Conservation (phyloP, 1,284 basidiomycete species). For the Rhodofomes roseus region DNA sequence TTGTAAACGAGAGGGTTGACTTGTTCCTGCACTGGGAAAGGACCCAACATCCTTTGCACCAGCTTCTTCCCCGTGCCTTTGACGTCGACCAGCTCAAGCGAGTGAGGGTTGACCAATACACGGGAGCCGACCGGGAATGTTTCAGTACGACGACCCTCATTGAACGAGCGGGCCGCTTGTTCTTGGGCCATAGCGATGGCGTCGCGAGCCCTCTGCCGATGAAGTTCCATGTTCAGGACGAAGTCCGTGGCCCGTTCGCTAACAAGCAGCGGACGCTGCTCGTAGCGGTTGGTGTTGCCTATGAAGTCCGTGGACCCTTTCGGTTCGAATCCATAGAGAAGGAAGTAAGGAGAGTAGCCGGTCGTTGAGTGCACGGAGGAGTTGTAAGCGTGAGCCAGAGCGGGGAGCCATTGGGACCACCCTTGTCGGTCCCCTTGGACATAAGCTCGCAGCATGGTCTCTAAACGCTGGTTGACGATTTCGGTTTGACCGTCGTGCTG, state of each 20-base stretch:
- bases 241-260: too few relatives aligned
- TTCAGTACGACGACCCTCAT: conserved; percentile 8
- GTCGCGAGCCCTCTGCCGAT: too few relatives aligned
- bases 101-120: conserved; percentile 31
- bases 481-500: conserved; percentile 21
- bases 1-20: conserved; percentile 26
- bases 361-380: too few relatives aligned
- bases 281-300: too few relatives aligned
- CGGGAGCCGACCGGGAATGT: conserved; percentile 22
- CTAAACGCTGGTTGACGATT: conserved; percentile 14
- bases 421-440: not conserved
- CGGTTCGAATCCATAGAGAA: not conserved
- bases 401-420: not conserved
- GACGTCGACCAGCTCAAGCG: too few relatives aligned
- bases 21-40: conserved; percentile 28
- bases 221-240: too few relatives aligned
- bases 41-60: conserved; percentile 27
- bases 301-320: not conserved
- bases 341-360: not conserved
- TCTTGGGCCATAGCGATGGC: too few relatives aligned
- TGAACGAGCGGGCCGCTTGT: too few relatives aligned
- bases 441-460: conserved; percentile 13
- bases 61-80: conserved; percentile 31
- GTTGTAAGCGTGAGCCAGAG: not conserved
- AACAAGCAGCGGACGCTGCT: too few relatives aligned